Evolutionary conservation across 192 early-diverging fungal species (phyloP), one percentile per base, ranked within the genome.

Genomic region (Entophlyctis luteolus): DNA sequence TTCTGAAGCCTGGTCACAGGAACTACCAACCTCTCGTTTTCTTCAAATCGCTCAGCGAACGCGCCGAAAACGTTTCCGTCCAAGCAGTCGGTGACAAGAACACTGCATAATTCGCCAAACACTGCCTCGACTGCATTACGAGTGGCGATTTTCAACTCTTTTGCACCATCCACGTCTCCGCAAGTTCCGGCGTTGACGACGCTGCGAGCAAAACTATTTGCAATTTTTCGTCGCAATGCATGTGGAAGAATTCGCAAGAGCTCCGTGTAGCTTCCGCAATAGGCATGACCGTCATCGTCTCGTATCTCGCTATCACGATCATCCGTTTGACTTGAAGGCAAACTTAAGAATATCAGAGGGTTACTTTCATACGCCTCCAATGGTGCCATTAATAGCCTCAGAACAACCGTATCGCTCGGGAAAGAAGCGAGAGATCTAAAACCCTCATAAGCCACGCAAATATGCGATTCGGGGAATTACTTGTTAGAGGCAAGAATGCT

Each of bases 311-410:
- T n/a, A n/a, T n/a, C n/a, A n/a, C n/a, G n/a, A n/a, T n/a, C n/a
- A n/a, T n/a, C n/a, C n/a, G n/a, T n/a, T n/a, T n/a, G n/a, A n/a
- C n/a, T 71, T 16, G 83, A 84, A 0, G 84, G 84, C 60, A 85
- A 77, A 2, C 76, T 49, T 6, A 85, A 67, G 23, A 85, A 28
- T 1, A 53, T 76, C 28, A 82, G 65, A 32, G 80, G 47, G 57
- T 84, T 76, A 18, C 59, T 12, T 27, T 67, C 63, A 59, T 95
- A 95, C 4, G 89, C 83, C 5, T 88, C 80, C 20, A 99, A 79
- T 4, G 95, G 95, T 0, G 85, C 84, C 39, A 92, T 82, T 23
- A 99, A 83, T 23, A 99, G 84, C 46, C 86, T 82, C n/a, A 91
- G 80, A 12, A 98, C 75, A 65, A 91, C 87, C 54, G 81, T 77